A percentile compares a stretch with the other conserved stretches of the same genome.
Conservation (phyloP, 1,284 basidiomycete genomes). For the Microbotryum intermedium region DNA sequence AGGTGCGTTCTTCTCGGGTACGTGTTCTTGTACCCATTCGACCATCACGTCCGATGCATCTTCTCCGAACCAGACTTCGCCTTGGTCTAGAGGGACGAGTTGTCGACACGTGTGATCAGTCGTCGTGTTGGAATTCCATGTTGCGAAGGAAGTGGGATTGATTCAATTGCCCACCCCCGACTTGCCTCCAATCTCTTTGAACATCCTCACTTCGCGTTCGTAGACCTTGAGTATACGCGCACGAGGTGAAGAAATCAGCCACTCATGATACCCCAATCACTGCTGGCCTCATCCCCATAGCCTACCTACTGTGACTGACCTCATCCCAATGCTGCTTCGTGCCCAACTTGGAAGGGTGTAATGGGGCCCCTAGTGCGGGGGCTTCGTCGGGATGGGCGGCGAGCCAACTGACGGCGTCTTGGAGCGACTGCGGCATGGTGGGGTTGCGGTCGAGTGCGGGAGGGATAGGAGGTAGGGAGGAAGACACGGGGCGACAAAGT, state of each 20-base stretch:
- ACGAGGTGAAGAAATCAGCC: too few relatives aligned
- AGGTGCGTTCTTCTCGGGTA: conserved; percentile 20
- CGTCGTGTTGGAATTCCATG: too few relatives aligned
- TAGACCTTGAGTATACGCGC: too few relatives aligned
- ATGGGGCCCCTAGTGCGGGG: conserved; percentile 10
- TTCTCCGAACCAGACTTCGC: conserved; percentile 82
- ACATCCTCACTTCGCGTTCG: conserved; percentile 57
- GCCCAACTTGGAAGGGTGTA: conserved; percentile 55
- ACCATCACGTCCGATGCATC: conserved; percentile 73
- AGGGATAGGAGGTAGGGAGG: too few relatives aligned
- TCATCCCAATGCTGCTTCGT: conserved; percentile 49
- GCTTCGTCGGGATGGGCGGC: conserved; percentile 10
- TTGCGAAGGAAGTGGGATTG: too few relatives aligned
- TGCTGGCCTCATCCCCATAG: too few relatives aligned
- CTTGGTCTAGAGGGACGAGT: conserved; percentile 53
- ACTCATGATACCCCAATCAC: too few relatives aligned
- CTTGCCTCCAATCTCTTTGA: conserved; percentile 57
- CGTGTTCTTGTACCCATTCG: conserved; percentile 33
- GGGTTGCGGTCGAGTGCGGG: too few relatives aligned
- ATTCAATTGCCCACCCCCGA: too few relatives aligned
- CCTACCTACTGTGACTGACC: conserved; percentile 26
- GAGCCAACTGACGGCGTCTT: too few relatives aligned
- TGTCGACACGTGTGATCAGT: neutral
- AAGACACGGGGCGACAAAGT: too few relatives aligned
- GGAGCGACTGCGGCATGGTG: too few relatives aligned